These are phyloP conservation scores for Aspergillus campestris DNA, from an alignment of 495 filamentous ascomycete genomes.

Conservation along the genomic window DNA sequence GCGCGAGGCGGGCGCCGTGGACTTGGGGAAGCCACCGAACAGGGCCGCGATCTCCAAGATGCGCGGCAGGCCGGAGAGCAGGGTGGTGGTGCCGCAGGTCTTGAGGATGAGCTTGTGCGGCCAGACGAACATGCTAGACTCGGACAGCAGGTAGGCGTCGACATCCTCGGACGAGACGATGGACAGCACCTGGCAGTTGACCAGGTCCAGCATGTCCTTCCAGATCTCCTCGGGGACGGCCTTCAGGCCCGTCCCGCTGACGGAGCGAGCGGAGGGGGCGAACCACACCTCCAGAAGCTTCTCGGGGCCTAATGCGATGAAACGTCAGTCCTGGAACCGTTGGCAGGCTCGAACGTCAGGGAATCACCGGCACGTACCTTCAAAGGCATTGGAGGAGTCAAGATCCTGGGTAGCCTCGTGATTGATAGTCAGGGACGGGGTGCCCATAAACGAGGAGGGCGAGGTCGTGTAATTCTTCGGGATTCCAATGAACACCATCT, in stretches of 20 bases:
- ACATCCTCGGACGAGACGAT: constrained; percentile 90
- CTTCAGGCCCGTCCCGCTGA: constrained; percentile 74
- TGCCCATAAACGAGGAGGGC: constrained; percentile 65
- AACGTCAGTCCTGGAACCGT: no score
- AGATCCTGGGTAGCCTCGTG: constrained; percentile 89
- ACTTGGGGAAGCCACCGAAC: constrained; percentile 75
- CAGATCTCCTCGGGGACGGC: constrained; percentile 73
- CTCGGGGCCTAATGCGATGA: constrained; percentile 60
- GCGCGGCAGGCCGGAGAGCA: constrained; percentile 78
- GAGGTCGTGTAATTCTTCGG: constrained; percentile 72
- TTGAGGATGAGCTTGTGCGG: constrained; percentile 98
- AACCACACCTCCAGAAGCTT: constrained; percentile 99
- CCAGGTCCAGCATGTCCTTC: constrained; percentile 95
- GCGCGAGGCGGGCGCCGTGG: constrained; percentile 37
- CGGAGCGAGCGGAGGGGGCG: constrained; percentile 62
- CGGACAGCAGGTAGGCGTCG: constrained; percentile 94
- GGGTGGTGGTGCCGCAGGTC: constrained; percentile 95
- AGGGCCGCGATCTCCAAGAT: constrained; percentile 85
- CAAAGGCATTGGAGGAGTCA: constrained; percentile 94
- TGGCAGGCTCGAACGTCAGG: not conserved
- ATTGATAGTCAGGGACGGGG: constrained; percentile 90
- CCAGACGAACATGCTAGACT: constrained; percentile 99
- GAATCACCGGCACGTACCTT: constrained; percentile 48
- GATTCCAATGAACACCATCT: constrained; percentile 78
- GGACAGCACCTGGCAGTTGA: constrained; percentile 97